A percentile compares a stretch with the other conserved stretches of the same genome.
These are phyloP conservation scores for Orobanche coerulescens DNA, from an alignment of 257 asterid species.

Conservation along the genomic window DNA sequence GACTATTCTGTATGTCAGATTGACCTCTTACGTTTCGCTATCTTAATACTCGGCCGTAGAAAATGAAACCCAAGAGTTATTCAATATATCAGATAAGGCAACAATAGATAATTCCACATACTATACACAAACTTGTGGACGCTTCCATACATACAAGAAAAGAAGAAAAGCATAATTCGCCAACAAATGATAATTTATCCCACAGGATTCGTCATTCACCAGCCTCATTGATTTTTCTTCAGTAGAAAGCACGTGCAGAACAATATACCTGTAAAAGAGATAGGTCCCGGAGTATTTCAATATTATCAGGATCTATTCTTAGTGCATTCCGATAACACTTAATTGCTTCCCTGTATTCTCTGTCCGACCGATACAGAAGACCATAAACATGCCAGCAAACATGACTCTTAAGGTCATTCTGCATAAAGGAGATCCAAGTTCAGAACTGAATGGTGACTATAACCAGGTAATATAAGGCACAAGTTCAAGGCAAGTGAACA, in stretches of 20 bases:
- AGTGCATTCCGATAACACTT: slow-evolving; percentile 98
- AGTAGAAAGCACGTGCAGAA: slow-evolving; percentile 11
- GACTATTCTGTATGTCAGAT: not conserved
- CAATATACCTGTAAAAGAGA: slow-evolving; percentile 85
- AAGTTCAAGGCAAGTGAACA: slow-evolving; percentile 2
- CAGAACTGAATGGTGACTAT: slow-evolving; percentile 6
- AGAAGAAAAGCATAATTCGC: not conserved
- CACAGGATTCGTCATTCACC: not conserved
- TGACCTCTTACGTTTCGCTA: not conserved
- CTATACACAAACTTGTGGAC: not conserved
- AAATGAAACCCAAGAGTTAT: not conserved
- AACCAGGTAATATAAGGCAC: slow-evolving; percentile 16
- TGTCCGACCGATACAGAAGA: slow-evolving; percentile 89
- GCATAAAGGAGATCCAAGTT: slow-evolving; percentile 35
- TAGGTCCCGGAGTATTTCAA: slow-evolving; percentile 91
- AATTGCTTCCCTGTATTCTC: slow-evolving; percentile 98
- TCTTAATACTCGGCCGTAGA: not conserved
- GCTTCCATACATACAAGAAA: not conserved
- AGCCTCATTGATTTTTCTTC: not conserved
- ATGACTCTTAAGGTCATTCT: slow-evolving; percentile 99
- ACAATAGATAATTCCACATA: not conserved
- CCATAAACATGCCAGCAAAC: slow-evolving; percentile 99
- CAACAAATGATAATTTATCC: not conserved
- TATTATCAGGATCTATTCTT: slow-evolving; percentile 90
- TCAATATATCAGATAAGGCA: not conserved